phyloP scores from a whole-genome alignment of 1,284 basidiomycete species.

The Ustilago nuda region DNA sequence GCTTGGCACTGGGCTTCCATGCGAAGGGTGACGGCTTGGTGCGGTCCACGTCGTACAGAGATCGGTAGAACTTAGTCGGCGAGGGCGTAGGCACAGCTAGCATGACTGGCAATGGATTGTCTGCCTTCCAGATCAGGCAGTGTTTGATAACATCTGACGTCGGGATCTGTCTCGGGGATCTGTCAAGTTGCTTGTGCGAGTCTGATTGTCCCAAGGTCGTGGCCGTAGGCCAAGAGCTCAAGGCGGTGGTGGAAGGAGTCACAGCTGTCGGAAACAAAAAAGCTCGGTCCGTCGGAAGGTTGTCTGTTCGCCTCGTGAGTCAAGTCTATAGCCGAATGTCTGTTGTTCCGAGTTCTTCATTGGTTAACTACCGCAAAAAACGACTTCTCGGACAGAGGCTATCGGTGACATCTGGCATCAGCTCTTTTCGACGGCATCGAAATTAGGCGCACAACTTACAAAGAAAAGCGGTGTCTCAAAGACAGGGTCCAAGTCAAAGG shows the following conservation, averaged over 20 bases:
- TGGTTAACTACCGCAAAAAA: not conserved
- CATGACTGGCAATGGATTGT: conserved; percentile 11
- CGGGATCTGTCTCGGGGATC: not conserved
- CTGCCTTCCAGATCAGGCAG: not conserved
- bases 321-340: not conserved
- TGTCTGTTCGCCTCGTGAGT: not conserved
- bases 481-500: conserved; percentile 8
- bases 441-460: not conserved
- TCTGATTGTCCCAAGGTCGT: not conserved
- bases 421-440: not conserved
- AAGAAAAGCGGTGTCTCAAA: not conserved
- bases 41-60: conserved; percentile 45
- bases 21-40: conserved; percentile 39
- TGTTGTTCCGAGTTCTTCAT: not conserved
- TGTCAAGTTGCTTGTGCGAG: not conserved
- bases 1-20: conserved; percentile 29
- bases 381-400: not conserved
- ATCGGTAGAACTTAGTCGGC: conserved; percentile 29
- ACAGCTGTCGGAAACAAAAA: not conserved
- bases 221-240: not conserved
- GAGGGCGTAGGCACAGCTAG: conserved; percentile 25
- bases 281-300: not conserved
- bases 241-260: not conserved
- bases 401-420: conserved; percentile 3
- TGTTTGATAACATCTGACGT: not conserved